Conservation (phyloP, 1,139 yeast genomes). For the Pichia sp. region DNA sequence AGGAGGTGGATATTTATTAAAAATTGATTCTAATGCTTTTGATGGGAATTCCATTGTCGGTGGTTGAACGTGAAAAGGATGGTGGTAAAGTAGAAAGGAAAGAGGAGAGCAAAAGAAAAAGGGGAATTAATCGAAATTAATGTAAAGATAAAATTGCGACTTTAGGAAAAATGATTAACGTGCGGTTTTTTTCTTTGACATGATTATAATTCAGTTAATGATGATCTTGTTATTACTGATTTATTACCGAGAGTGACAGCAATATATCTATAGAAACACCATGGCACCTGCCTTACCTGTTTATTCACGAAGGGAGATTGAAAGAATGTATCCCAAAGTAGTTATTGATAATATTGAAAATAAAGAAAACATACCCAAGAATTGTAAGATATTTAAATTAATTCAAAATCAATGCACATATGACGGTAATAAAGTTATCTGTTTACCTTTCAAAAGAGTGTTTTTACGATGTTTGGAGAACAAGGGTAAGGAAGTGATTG, state of each 20-base stretch:
- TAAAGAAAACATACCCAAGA: conserved; percentile 10
- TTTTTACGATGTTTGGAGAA: conserved; percentile 30
- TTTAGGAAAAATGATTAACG: no score
- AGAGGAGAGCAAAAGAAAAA: neutral
- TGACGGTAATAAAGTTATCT: conserved; percentile 29
- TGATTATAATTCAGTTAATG: no score
- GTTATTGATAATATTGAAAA: no score
- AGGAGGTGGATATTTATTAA: conserved; percentile 40
- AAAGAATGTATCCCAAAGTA: conserved; percentile 21
- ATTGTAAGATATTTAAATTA: conserved; percentile 26
- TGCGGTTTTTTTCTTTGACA: no score
- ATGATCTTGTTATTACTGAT: neutral
- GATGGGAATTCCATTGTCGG: conserved; percentile 9
- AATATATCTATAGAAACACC: neutral
- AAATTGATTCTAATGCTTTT: conserved; percentile 35
- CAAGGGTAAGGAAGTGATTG: conserved; percentile 22
- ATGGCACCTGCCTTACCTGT: conserved; percentile 33
- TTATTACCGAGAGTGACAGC: neutral
- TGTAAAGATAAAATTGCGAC: neutral
- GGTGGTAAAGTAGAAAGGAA: no score
- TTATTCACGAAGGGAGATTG: conserved; percentile 27
- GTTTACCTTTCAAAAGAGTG: conserved; percentile 32
- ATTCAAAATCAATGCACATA: conserved; percentile 32
- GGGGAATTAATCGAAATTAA: neutral
- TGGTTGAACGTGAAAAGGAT: neutral